Evolutionary conservation across 2,329 filamentous ascomycete species (phyloP), one percentile per base, ranked within the genome.

Genomic region (Ophiostoma triangulosporum): DNA sequence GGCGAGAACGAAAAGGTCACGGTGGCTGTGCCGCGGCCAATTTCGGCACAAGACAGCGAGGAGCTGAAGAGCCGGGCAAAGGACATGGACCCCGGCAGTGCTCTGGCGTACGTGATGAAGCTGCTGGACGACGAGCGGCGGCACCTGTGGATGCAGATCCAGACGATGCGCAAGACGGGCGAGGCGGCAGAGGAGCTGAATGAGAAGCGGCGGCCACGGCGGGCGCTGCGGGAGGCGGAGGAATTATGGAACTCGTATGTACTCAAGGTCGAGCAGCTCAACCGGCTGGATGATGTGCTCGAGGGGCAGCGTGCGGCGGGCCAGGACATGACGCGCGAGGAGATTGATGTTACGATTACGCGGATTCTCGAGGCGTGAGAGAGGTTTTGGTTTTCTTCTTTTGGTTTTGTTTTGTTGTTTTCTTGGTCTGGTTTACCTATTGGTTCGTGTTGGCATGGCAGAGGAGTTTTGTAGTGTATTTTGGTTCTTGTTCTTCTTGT

Each of bases 81-180:
- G 4, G 38, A 31, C 33, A 56, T 58, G 54, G 58, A 57, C 31
- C 88, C 88, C 0, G 80, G 77, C 4, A 69, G 83, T 43, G 88
- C 88, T 9, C 77, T 95, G 24, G 84, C 86, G 7, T 79, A 83
- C n/a, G 86, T 95, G 22, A 83, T 95, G 65, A 93, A 94, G 68
- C 77, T 81, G 7, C 71, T 94, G 3, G 75, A 87, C 60, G 88
- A 94, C 64, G 89, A 95, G 65, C 76, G 90, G 45, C 75, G 76
- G 12, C 86, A 94, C 64, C 69, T 94, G 52, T 84, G 86, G 66
- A 74, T 84, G 59, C 76, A 84, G 61, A 75, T 89, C n/a, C 71
- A 76, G 0, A 67, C 74, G 32, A 75, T 80, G 55, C 78, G 56
- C 26, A 32, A 45, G 46, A 24, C 9, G 5, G 55, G 56, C 29